A percentile compares a stretch with the other conserved stretches of the same genome.
These are phyloP conservation scores for Eruca vesicaria DNA, from an alignment of 441 rosid species.

Conservation along the genomic window DNA sequence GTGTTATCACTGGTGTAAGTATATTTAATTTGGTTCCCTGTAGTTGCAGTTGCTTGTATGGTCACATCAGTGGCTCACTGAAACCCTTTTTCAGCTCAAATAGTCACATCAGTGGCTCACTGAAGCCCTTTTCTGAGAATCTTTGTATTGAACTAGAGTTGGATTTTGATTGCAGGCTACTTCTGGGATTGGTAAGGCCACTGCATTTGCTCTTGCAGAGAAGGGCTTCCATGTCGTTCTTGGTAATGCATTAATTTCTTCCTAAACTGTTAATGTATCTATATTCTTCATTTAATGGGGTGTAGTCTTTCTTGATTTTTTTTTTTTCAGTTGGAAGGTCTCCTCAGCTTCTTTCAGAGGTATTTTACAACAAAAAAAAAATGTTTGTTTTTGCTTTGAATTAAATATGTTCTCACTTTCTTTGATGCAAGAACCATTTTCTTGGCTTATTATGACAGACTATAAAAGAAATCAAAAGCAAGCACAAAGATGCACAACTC, in stretches of 20 bases:
- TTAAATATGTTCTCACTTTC: neutral
- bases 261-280: neutral
- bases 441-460: constrained; percentile 41
- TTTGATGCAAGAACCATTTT: neutral
- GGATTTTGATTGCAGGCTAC: constrained; percentile 50
- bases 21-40: neutral
- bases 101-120: neutral
- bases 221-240: constrained; percentile 70
- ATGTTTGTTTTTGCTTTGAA: neutral
- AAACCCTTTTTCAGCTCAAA: neutral
- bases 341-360: constrained; percentile 50
- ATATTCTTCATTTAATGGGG: neutral
- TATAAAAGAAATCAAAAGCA: constrained; percentile 43
- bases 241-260: constrained; percentile 40
- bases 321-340: constrained; percentile 68
- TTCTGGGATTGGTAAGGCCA: constrained; percentile 76
- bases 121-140: neutral
- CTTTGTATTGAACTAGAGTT: neutral
- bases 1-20: constrained; percentile 63
- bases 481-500: constrained; percentile 52
- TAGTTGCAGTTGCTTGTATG: constrained; percentile 1
- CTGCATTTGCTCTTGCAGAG: constrained; percentile 65
- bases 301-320: constrained; percentile 15
- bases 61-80: neutral
- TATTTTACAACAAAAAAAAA: too few relatives aligned